phyloP scores from a whole-genome alignment of 139 green algal genomes.

The Pseudopediastrum boryanum region DNA sequence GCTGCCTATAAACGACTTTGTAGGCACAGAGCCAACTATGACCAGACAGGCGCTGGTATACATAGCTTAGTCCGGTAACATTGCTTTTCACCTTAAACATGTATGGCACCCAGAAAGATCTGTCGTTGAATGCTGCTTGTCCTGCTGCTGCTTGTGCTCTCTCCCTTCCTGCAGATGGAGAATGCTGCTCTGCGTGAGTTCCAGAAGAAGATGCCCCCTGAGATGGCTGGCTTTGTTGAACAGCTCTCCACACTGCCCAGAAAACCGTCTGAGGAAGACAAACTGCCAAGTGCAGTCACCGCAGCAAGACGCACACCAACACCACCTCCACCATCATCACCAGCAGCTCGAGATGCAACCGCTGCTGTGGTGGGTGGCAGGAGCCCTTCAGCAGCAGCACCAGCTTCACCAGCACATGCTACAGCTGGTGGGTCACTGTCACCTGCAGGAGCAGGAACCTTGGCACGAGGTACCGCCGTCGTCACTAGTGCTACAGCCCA shows the following conservation, averaged over 20 bases:
- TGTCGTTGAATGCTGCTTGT: not conserved
- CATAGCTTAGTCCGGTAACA: not conserved
- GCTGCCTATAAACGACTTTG: too few species aligned
- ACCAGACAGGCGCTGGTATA: not conserved
- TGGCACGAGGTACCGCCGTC: too few species aligned
- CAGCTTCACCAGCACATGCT: not conserved
- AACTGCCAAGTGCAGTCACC: too few species aligned
- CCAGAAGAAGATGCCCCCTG: constrained; percentile 6
- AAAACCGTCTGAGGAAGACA: not conserved
- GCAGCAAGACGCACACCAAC: constrained; percentile 3
- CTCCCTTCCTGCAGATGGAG: constrained; percentile 4
- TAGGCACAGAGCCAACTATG: not conserved
- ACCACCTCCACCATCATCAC: not conserved
- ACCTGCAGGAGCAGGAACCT: constrained; percentile 17
- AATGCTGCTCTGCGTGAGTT: constrained; percentile 18
- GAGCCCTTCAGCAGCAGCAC: not conserved
- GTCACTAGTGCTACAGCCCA: too few species aligned
- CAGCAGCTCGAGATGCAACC: not conserved
- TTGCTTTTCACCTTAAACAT: not conserved
- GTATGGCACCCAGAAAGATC: not conserved
- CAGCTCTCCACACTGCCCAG: not conserved
- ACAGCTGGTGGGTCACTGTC: not conserved
- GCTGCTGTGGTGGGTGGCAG: not conserved
- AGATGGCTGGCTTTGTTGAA: constrained; percentile 3
- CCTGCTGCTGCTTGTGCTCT: not conserved